phyloP scores from a whole-genome alignment of 2,329 filamentous ascomycete species.

The Clonostachys rhizophaga region DNA sequence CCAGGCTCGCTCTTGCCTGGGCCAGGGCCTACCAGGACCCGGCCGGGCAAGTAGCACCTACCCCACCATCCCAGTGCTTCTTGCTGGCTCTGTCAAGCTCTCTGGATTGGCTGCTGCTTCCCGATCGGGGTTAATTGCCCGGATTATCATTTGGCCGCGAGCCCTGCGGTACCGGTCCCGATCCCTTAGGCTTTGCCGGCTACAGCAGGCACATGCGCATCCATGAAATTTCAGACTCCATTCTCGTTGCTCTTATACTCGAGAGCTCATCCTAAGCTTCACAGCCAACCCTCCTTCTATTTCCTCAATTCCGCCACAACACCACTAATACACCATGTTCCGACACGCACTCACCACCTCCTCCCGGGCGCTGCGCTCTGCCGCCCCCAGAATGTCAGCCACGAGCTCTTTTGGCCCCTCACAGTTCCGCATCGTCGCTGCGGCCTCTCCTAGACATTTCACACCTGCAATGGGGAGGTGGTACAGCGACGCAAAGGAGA shows the following conservation, averaged over 20 bases:
- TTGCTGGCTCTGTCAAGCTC: too few relatives aligned
- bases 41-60: too few relatives aligned
- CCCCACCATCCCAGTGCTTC: too few relatives aligned
- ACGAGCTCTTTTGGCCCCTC: slow-evolving; percentile 25
- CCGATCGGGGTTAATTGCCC: too few relatives aligned
- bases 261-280: not conserved
- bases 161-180: too few relatives aligned
- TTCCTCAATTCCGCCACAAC: not conserved
- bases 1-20: too few relatives aligned
- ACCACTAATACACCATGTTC: slow-evolving; percentile 28
- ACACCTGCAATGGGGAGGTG: slow-evolving; percentile 32
- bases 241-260: not conserved
- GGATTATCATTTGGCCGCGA: too few relatives aligned
- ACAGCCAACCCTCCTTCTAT: not conserved
- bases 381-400: slow-evolving; percentile 26
- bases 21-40: too few relatives aligned
- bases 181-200: too few relatives aligned
- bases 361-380: slow-evolving; percentile 36
- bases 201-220: not conserved
- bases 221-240: slow-evolving; percentile 3
- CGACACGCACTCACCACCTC: slow-evolving; percentile 37
- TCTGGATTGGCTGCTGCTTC: too few relatives aligned
- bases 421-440: slow-evolving; percentile 27
- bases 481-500: slow-evolving; percentile 40
- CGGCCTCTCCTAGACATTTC: slow-evolving; percentile 26